Percentiles rank a stretch among this genome's conserved stretches.
Evolutionary conservation across 2,329 filamentous ascomycete genomes (phyloP).

Genomic region (Fusarium sp.): DNA sequence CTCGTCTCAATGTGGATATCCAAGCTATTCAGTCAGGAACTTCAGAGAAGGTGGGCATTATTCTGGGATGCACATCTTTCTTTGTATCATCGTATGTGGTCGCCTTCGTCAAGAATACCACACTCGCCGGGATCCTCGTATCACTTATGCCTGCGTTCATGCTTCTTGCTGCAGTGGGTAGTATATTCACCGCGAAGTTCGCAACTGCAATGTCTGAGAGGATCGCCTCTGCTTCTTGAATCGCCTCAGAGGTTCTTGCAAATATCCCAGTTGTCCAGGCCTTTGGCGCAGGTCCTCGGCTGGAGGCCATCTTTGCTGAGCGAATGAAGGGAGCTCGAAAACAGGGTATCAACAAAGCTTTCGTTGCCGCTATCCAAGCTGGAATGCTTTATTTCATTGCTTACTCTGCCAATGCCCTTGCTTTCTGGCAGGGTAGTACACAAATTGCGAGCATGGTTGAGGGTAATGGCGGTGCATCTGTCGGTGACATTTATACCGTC

Average conservation of each 20-base stretch:
- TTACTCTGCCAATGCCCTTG: constrained; percentile 73
- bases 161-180: constrained; percentile 67
- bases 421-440: constrained; percentile 75
- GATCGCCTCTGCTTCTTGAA: constrained; percentile 68
- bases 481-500: constrained; percentile 69
- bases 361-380: constrained; percentile 67
- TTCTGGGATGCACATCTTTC: constrained; percentile 71
- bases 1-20: constrained; percentile 73
- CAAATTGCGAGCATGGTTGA: constrained; percentile 57
- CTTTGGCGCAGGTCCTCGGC: constrained; percentile 68
- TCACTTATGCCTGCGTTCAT: constrained; percentile 73
- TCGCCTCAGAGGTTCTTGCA: constrained; percentile 71
- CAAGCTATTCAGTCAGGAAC: constrained; percentile 75
- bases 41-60: constrained; percentile 76
- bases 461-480: constrained; percentile 50
- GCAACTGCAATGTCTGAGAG: constrained; percentile 62
- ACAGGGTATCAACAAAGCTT: constrained; percentile 68
- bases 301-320: constrained; percentile 69
- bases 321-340: constrained; percentile 62
- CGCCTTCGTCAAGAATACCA: constrained; percentile 72
- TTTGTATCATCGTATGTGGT: constrained; percentile 76
- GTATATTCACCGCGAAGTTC: constrained; percentile 65
- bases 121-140: constrained; percentile 72
- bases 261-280: constrained; percentile 73
- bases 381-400: constrained; percentile 75